Base-by-base conservation (phyloP, 2,329 filamentous ascomycete species). In the Pseudocercospora pini-densiflorae region DNA sequence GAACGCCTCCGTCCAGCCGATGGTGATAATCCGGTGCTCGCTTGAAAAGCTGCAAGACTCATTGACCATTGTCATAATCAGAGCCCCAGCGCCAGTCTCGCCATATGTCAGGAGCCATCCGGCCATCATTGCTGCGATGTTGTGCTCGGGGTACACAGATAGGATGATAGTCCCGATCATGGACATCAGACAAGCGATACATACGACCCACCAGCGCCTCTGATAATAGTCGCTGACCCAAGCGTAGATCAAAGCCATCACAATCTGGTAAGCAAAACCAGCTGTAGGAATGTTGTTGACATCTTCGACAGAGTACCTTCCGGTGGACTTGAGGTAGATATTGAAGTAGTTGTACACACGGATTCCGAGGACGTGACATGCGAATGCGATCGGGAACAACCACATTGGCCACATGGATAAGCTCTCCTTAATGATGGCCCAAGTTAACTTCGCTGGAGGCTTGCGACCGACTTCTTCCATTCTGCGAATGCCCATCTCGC, bases 61-160 rank as follows among this genome's bases (percentile, higher is more conserved):
- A 19, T 71, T 67, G 29, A 70, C 64, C 70, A 68, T 70, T n/a
- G 81, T 79, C 73, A 83, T 81, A 23, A 81, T 74, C 8, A 78
- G 70, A 0, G 76, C 76, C 1, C 78, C 77, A 57, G 76, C 77
- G 0, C 78, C 79, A 3, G 76, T 78, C 6, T 78, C 77, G 1
- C 73, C 71, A 36, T 77, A 81, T 0, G 78, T 78, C 7, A 81
- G 64, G n/a, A 81, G 72, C 69, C 78, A 80, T 14, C 77, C 77
- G 0, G 72, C 68, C 74, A 81, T 77, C 65, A 81, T 76, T 16
- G 77, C 77, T 1, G 76, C 70, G 0, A 72, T 71, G 53, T 79
- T 77, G 36, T 77, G 62, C 57, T 77, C 75, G 0, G 77, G 79
- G 69, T 76, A 80, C 1, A 77, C 70, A 10, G 74, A 76, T 2